Evolutionary conservation across 2,329 filamentous ascomycete species (phyloP).

Genomic region (Bipolaris victoriae): DNA sequence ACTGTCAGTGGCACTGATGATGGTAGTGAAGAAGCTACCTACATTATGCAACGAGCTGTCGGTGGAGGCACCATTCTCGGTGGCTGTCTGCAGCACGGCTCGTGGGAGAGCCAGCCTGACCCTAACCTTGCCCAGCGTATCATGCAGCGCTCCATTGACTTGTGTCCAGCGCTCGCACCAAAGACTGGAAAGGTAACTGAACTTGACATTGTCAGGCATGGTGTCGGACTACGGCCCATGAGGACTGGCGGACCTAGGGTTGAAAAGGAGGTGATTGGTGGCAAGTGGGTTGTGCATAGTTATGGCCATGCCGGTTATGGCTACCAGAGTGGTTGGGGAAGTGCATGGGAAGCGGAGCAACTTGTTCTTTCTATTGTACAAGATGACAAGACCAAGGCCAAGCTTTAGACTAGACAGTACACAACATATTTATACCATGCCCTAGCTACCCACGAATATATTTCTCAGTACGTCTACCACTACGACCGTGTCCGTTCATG

Average conservation of each 20-base stretch:
- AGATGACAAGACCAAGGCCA: conserved; percentile 16
- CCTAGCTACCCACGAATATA: too few relatives aligned
- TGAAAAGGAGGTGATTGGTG: conserved; percentile 70
- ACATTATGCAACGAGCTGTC: conserved; percentile 81
- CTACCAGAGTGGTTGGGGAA: conserved; percentile 60
- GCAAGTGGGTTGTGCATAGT: conserved; percentile 75
- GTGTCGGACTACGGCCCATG: conserved; percentile 79
- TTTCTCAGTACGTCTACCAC: neutral
- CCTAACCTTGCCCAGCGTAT: conserved; percentile 80
- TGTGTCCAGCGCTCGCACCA: conserved; percentile 67
- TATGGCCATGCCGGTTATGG: conserved; percentile 83
- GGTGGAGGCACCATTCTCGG: conserved; percentile 81
- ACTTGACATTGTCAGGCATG: conserved; percentile 77
- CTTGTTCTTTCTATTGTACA: conserved; percentile 42
- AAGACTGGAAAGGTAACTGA: conserved; percentile 70
- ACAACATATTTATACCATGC: too few relatives aligned
- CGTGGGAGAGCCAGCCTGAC: conserved; percentile 81
- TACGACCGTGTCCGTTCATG: too few relatives aligned
- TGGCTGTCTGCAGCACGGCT: conserved; percentile 80
- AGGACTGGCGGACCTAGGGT: conserved; percentile 75
- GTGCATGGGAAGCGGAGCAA: conserved; percentile 50
- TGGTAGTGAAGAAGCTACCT: conserved; percentile 72
- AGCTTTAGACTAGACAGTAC: conserved; percentile 1
- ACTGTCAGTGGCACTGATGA: conserved; percentile 76
- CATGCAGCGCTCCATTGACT: conserved; percentile 75